Conservation (phyloP, 495 filamentous ascomycete genomes). For the Penicillium herquei region DNA sequence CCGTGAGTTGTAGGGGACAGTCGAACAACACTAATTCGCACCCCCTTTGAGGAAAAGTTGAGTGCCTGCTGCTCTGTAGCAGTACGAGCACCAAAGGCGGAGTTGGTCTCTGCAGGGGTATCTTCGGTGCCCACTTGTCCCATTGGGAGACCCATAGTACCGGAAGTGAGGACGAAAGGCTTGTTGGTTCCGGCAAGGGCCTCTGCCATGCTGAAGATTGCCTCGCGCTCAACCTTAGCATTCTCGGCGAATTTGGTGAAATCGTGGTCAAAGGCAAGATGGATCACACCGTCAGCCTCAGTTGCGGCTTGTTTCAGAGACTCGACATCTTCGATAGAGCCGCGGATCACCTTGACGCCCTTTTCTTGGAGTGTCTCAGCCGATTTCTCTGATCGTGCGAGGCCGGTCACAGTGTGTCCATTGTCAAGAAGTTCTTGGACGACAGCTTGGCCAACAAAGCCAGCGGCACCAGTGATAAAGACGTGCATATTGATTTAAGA, state of each 20-base stretch:
- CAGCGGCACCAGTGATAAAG: constrained; percentile 50
- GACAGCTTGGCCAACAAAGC: constrained; percentile 45
- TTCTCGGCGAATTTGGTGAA: constrained; percentile 34
- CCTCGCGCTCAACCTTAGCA: constrained; percentile 29
- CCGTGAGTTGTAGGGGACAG: constrained; percentile 46
- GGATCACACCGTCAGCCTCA: constrained; percentile 41
- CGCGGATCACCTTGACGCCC: constrained; percentile 34
- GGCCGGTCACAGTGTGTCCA: constrained; percentile 43
- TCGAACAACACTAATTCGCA: constrained; percentile 36
- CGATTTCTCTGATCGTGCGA: constrained; percentile 36
- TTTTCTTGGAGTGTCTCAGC: constrained; percentile 27
- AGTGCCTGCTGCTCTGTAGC: constrained; percentile 27
- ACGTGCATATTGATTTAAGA: constrained; percentile 21
- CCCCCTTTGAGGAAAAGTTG: constrained; percentile 26
- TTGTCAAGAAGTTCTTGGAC: constrained; percentile 37
- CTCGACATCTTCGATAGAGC: constrained; percentile 36
- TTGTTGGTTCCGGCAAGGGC: constrained; percentile 31
- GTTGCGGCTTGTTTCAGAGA: constrained; percentile 33
- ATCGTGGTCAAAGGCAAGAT: constrained; percentile 47
- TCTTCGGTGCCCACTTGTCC: constrained; percentile 37
- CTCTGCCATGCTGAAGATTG: constrained; percentile 37
- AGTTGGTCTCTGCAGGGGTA: constrained; percentile 10
- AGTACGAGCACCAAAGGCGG: constrained; percentile 22
- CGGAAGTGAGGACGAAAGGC: constrained; percentile 43
- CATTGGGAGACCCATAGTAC: constrained; percentile 34